A percentile compares a stretch with the other conserved stretches of the same genome.
phyloP scores from a whole-genome alignment of 1,284 basidiomycete species.

The Ganoderma boninense region DNA sequence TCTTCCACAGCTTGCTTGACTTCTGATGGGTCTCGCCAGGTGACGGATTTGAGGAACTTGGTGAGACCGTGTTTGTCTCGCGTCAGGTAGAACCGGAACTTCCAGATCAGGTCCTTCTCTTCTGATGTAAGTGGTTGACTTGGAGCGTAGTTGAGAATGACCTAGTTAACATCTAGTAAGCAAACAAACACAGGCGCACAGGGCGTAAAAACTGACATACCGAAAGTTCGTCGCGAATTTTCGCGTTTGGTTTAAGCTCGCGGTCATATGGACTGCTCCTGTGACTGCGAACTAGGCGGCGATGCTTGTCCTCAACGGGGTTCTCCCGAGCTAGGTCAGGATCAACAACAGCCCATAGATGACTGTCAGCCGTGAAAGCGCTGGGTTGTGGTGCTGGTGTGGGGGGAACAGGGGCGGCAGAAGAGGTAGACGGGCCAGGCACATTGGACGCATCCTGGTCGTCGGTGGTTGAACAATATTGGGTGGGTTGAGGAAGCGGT shows the following conservation, averaged over 20 bases:
- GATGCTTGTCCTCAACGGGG: conserved; percentile 97
- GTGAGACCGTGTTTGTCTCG: conserved; percentile 92
- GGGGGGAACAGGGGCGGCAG: conserved; percentile 45
- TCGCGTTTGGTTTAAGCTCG: conserved; percentile 96
- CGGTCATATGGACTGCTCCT: conserved; percentile 94
- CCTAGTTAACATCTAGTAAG: conserved; percentile 54
- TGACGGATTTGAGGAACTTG: conserved; percentile 98
- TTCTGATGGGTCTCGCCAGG: conserved; percentile 96
- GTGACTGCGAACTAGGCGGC: conserved; percentile 93
- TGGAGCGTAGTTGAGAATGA: conserved; percentile 91
- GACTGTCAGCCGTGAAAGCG: conserved; percentile 66
- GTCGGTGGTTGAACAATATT: conserved; percentile 12
- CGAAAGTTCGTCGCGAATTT: conserved; percentile 92
- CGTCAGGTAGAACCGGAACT: conserved; percentile 96
- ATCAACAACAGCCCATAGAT: conserved; percentile 91
- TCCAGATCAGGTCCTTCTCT: conserved; percentile 98
- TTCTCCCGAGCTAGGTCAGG: conserved; percentile 93
- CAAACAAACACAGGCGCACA: too few species aligned
- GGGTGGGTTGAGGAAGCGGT: conserved; percentile 22
- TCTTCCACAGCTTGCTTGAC: conserved; percentile 98
- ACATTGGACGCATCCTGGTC: conserved; percentile 46
- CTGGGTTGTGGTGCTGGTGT: conserved; percentile 52
- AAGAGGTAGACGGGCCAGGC: conserved; percentile 49
- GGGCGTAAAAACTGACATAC: conserved; percentile 55
- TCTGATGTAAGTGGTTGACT: conserved; percentile 88